Evolutionary conservation across 2,329 filamentous ascomycete genomes (phyloP).

Genomic region (Thielaviopsis euricoi): DNA sequence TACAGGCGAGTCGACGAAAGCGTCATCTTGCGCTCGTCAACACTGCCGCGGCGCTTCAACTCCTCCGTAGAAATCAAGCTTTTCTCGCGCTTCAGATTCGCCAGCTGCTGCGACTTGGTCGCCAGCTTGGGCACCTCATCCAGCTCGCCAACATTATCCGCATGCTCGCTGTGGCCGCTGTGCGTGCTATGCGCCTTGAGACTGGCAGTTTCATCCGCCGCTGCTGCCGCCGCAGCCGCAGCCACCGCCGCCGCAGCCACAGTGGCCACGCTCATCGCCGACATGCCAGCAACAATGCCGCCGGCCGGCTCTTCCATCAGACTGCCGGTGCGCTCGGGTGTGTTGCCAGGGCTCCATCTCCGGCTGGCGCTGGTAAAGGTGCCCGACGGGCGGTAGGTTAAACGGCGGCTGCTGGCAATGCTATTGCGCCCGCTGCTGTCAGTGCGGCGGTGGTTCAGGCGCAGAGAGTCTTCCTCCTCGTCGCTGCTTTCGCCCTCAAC

Average conservation of each 20-base stretch:
- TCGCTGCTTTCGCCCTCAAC: constrained; percentile 79
- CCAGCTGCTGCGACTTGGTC: constrained; percentile 40
- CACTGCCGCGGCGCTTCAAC: constrained; percentile 58
- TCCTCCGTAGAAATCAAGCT: constrained; percentile 54
- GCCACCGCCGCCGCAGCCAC: constrained; percentile 15
- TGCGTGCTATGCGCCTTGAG: constrained; percentile 32
- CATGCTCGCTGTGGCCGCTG: constrained; percentile 43
- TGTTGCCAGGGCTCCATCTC: constrained; percentile 36
- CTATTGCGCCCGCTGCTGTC: constrained; percentile 64
- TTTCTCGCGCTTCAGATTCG: constrained; percentile 45
- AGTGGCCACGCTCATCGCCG: neutral
- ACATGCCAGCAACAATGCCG: neutral
- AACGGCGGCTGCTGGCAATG: constrained; percentile 34
- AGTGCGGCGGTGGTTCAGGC: constrained; percentile 49
- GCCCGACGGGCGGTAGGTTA: constrained; percentile 35
- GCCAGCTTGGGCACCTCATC: constrained; percentile 32
- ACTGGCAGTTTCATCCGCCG: constrained; percentile 27
- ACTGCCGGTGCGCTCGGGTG: constrained; percentile 38
- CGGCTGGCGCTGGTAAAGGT: constrained; percentile 25
- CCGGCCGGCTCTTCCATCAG: constrained; percentile 23
- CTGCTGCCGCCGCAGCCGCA: constrained; percentile 12
- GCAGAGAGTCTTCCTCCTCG: constrained; percentile 40
- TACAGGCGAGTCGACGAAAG: constrained; percentile 59
- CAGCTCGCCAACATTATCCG: constrained; percentile 44
- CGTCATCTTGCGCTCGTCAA: constrained; percentile 67